These are phyloP conservation scores for Rhodotorula toruloides DNA, from an alignment of 768 basidiomycete species.

Conservation along the genomic window DNA sequence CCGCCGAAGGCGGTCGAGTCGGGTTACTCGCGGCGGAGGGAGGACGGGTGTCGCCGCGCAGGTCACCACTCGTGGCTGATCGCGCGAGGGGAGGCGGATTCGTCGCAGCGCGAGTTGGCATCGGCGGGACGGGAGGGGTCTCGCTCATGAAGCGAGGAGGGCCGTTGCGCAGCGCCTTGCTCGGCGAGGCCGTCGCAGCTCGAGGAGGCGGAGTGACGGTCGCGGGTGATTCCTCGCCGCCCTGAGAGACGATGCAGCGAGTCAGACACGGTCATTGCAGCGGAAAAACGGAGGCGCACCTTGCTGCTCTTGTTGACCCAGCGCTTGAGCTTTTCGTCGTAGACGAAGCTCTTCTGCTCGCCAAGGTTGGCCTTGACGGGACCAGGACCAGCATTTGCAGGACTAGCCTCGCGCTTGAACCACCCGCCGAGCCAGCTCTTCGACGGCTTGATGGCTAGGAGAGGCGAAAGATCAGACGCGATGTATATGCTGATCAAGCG, in stretches of 20 bases:
- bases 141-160: slow-evolving; percentile 18
- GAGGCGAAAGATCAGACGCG: not conserved
- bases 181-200: slow-evolving; percentile 36
- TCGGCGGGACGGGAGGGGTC: slow-evolving; percentile 24
- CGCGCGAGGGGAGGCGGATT: not conserved
- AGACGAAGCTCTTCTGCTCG: slow-evolving; percentile 82
- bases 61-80: not conserved
- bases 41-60: slow-evolving; percentile 5
- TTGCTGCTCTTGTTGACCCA: slow-evolving; percentile 82
- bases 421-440: slow-evolving; percentile 73
- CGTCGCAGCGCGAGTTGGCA: slow-evolving; percentile 14
- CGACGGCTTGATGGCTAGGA: slow-evolving; percentile 39
- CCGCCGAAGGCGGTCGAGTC: not conserved
- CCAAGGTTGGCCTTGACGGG: slow-evolving; percentile 90
- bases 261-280: not conserved
- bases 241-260: slow-evolving; percentile 3
- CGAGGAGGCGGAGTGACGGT: slow-evolving; percentile 30
- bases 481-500: not conserved
- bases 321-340: slow-evolving; percentile 86
- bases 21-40: not conserved
- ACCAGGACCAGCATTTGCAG: slow-evolving; percentile 53
- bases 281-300: slow-evolving; percentile 48
- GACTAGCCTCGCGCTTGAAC: slow-evolving; percentile 62
- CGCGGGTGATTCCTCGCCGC: slow-evolving; percentile 20
- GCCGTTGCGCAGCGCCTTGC: slow-evolving; percentile 12